Base-by-base conservation (phyloP, 768 basidiomycete genomes). In the Ephemerocybe angulata region DNA sequence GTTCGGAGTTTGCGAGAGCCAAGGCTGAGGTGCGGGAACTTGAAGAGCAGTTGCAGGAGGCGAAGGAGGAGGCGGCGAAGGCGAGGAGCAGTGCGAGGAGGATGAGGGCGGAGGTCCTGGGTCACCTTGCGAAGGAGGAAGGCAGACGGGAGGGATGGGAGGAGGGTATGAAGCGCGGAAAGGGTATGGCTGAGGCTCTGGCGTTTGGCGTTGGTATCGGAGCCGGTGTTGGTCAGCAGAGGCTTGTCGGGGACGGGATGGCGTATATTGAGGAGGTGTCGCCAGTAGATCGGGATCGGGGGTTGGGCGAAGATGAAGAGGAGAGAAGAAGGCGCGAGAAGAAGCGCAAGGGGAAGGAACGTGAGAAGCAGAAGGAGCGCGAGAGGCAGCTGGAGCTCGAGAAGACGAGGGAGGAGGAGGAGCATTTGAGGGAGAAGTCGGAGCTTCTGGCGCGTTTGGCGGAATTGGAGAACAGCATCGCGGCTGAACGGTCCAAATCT, bases 141-240 rank as follows among this genome's bases (percentile, higher is more conserved):
- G 54, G 54, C 22, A 50, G 54, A 31, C n/a, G 54, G 27, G 54
- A 55, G 19, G 54, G 54, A 24, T 55, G 48, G 38, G 54, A 55
- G 48, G 54, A 55, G 38, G 54, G 54, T 31, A 48, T 55, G 25
- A 25, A 48, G 4, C 24, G 25, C 12, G 54, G 54, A 15, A n/a
- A 46, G 3, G 44, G 22, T 2, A 47, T 54, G 28, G 52, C 21
- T 44, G 52, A 30, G n/a, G 27, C 43, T 3, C 41, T 44, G 4
- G 41, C 25, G 3, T 29, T 13, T 24, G 31, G 30, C 10, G 11
- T 13, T 15, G 35, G 17, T 33, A 31, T 19, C 2, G 5, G 11
- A 17, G 13, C n/a, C 15, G 28, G 11, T 8, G 12, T 4, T 3
- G 47, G 42, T 12, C 42, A 49, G 47, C n/a, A 24, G 21, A 24